Evolutionary conservation across 768 basidiomycete species (phyloP).

Genomic region (Candolleomyces eurysporus): DNA sequence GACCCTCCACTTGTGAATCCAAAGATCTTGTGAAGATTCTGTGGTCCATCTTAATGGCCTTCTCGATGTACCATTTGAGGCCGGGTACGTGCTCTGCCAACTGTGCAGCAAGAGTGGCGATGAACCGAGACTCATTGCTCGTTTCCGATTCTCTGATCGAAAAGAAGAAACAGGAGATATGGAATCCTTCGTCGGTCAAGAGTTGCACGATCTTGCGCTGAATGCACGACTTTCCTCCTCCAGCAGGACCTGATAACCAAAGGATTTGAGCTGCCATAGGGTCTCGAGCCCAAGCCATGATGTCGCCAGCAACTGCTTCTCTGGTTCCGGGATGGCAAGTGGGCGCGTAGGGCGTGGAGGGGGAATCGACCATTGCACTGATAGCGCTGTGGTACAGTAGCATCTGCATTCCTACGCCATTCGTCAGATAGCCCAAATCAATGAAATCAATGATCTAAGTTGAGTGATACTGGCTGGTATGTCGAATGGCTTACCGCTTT

Average conservation of each 20-base stretch:
- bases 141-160: neutral
- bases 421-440: neutral
- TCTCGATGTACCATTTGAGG: neutral
- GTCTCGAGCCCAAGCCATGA: neutral
- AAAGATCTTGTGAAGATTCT: neutral
- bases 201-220: neutral
- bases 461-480: neutral
- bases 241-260: neutral
- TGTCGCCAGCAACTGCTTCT: neutral
- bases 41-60: neutral
- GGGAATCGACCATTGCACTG: neutral
- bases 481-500: neutral
- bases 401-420: neutral
- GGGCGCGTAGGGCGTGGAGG: neutral
- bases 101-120: neutral
- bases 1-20: neutral
- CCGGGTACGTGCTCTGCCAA: neutral
- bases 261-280: neutral
- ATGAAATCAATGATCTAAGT: neutral
- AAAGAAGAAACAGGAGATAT: neutral
- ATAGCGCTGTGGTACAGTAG: neutral
- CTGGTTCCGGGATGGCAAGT: neutral
- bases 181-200: neutral
- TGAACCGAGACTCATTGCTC: neutral
- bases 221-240: neutral